These are phyloP conservation scores for Camelina sativa DNA, from an alignment of 345 rosid genomes.

Conservation along the genomic window DNA sequence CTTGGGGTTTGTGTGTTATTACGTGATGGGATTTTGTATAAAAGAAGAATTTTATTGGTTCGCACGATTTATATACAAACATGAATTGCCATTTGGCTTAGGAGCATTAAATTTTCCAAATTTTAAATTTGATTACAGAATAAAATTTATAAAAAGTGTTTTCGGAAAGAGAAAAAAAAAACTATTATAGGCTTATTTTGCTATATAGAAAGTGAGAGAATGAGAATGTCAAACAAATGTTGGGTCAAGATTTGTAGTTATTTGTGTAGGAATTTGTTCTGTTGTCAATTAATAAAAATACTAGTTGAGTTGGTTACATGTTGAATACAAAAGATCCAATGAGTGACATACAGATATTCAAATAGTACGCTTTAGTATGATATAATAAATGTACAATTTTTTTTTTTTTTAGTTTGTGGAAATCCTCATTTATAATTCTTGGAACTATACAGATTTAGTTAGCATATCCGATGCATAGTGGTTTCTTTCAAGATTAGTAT, in stretches of 20 bases:
- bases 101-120: not conserved
- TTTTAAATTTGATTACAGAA: not conserved
- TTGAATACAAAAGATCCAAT: conserved; percentile 2
- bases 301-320: conserved; percentile 31
- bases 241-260: conserved; percentile 19
- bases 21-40: conserved; percentile 8
- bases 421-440: not conserved
- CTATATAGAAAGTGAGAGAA: not conserved
- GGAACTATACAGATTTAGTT: conserved; percentile 6
- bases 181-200: not conserved
- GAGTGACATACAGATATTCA: conserved; percentile 14
- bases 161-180: not conserved
- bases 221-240: conserved; percentile 28
- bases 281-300: conserved; percentile 16
- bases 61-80: conserved; percentile 28
- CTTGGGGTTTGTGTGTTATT: conserved; percentile 10
- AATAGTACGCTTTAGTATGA: conserved; percentile 7
- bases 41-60: not conserved
- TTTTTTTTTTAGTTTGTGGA: not conserved
- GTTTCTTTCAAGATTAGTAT: conserved; percentile 8
- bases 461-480: not conserved
- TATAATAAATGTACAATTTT: not conserved
- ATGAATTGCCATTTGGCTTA: conserved; percentile 10
- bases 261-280: conserved; percentile 18
- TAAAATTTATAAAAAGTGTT: not conserved